Conservation (phyloP, 768 basidiomycete genomes). For the Terana coerulea region DNA sequence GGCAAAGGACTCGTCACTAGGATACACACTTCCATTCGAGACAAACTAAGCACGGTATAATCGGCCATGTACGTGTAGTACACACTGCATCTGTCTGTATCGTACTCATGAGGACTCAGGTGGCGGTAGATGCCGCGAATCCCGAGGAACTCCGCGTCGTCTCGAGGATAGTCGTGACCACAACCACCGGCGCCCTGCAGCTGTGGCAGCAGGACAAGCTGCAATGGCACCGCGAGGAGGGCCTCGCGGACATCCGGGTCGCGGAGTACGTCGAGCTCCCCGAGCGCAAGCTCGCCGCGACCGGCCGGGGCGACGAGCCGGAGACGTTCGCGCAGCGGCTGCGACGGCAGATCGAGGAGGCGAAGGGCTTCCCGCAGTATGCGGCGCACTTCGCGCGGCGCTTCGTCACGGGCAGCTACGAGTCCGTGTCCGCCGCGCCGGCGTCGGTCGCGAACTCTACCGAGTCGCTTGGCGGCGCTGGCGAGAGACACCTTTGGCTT, state of each 20-base stretch:
- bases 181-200: constrained; percentile 75
- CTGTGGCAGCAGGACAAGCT: constrained; percentile 60
- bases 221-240: constrained; percentile 82
- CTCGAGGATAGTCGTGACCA: constrained; percentile 52
- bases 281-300: constrained; percentile 42
- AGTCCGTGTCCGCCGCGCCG: constrained; percentile 39
- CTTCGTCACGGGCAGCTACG: constrained; percentile 67
- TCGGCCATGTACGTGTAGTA: constrained; percentile 57
- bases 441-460: constrained; percentile 30
- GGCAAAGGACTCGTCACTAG: constrained; percentile 45
- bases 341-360: constrained; percentile 53
- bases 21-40: constrained; percentile 63
- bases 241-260: constrained; percentile 56
- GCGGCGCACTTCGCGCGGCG: constrained; percentile 61
- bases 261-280: constrained; percentile 79
- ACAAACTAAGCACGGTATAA: constrained; percentile 60
- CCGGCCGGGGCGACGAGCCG: constrained; percentile 28
- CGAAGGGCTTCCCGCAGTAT: constrained; percentile 70
- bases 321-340: constrained; percentile 53
- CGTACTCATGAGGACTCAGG: constrained; percentile 30
- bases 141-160: constrained; percentile 33
- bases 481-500: constrained; percentile 83
- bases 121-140: constrained; percentile 49
- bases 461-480: constrained; percentile 39
- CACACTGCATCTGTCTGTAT: background rate